These are phyloP conservation scores for Yarrowia sp. DNA, from an alignment of 805 yeast species.

Conservation along the genomic window DNA sequence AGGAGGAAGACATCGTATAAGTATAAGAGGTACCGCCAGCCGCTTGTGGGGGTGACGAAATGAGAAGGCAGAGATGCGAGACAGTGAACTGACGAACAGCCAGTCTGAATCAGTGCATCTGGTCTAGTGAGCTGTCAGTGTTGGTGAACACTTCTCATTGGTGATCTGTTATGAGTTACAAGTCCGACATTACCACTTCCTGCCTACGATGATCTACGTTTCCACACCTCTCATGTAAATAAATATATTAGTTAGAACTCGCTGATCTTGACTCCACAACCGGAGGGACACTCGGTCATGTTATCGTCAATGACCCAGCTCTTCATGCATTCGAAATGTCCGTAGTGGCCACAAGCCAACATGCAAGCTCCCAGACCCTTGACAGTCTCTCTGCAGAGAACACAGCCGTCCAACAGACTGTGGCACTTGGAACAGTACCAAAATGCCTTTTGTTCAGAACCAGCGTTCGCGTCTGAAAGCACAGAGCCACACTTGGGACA, in stretches of 20 bases:
- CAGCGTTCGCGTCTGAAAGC: constrained; percentile 17
- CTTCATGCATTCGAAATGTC: constrained; percentile 80
- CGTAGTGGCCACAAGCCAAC: constrained; percentile 83
- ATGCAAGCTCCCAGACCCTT: constrained; percentile 68
- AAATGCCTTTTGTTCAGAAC: constrained; percentile 46
- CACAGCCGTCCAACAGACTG: constrained; percentile 68
- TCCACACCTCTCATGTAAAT: no score
- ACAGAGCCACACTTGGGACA: constrained; percentile 16
- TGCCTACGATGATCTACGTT: no score
- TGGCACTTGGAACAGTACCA: constrained; percentile 87
- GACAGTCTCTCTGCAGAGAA: constrained; percentile 77
- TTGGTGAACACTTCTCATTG: no score
- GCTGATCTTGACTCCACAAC: constrained; percentile 54
- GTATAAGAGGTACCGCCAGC: no score
- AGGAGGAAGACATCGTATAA: no score
- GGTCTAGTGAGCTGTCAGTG: no score
- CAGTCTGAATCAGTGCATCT: no score
- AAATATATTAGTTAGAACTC: neutral
- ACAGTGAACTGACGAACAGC: no score
- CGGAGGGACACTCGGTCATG: constrained; percentile 80
- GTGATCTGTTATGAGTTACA: no score
- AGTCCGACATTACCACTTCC: no score
- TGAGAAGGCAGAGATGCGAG: no score
- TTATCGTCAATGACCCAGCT: constrained; percentile 75
- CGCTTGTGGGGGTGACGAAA: no score